Percentiles rank a stretch among this genome's conserved stretches.
Conservation (phyloP, 352 stramenopile genomes). For the Blastocystis sp. region DNA sequence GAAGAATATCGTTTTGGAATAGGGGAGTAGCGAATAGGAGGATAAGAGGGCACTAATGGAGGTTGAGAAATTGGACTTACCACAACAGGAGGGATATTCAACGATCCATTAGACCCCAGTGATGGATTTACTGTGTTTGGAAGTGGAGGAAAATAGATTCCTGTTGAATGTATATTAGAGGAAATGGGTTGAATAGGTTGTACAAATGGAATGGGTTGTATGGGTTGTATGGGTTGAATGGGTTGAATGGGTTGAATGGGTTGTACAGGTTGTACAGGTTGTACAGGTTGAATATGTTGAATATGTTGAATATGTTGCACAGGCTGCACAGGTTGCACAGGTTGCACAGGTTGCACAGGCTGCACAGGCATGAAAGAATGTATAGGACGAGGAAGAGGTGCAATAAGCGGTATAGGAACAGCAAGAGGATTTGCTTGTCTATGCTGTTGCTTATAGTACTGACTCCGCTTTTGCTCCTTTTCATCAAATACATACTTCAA, state of each 20-base stretch:
- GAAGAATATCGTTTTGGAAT: not conserved
- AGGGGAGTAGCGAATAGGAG: not conserved
- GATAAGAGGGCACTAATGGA: not conserved
- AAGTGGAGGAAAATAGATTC: not conserved
- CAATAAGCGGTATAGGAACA: not conserved
- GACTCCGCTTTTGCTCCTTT: not conserved
- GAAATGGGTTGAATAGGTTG: not conserved
- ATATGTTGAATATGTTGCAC: not conserved
- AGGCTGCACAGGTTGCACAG: not conserved
- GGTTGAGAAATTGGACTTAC: too few relatives aligned
- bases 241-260: not conserved
- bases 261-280: not conserved
- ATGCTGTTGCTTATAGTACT: not conserved
- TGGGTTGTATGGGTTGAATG: not conserved
- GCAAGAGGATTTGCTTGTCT: not conserved
- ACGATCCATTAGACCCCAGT: too few relatives aligned
- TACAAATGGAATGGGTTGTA: not conserved
- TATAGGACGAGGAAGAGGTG: not conserved
- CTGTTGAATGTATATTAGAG: not conserved
- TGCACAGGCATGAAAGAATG: not conserved
- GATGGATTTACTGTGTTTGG: not conserved
- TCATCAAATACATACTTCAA: conserved; percentile 25
- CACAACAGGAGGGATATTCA: too few relatives aligned
- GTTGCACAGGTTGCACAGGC: not conserved
- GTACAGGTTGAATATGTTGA: not conserved